phyloP scores from a whole-genome alignment of 345 rosid genomes.

The Dimocarpus longan region DNA sequence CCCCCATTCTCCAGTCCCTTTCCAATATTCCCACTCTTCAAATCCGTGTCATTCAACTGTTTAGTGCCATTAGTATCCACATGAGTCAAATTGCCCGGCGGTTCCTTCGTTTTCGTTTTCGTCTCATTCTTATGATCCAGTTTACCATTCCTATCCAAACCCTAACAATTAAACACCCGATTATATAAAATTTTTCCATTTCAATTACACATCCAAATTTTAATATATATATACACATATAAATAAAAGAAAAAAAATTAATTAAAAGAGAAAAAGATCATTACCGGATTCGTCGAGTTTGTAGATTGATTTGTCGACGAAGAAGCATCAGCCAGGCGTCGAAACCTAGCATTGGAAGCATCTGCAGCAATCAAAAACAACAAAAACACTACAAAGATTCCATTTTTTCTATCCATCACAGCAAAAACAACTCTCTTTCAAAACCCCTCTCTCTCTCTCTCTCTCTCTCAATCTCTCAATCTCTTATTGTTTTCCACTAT shows the following conservation, averaged over 20 bases:
- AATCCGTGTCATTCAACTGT: conserved; percentile 21
- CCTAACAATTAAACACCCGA: conserved; percentile 37
- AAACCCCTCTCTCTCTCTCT: neutral
- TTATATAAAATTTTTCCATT: conserved; percentile 2
- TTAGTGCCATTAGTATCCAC: conserved; percentile 22
- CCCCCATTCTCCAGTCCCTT: conserved; percentile 22
- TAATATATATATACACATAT: neutral
- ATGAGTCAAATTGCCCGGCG: conserved; percentile 25
- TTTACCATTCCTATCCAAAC: conserved; percentile 23
- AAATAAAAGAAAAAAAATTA: neutral
- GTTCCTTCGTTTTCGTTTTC: conserved; percentile 25
- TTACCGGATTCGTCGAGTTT: conserved; percentile 39
- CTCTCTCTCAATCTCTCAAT: too few relatives aligned
- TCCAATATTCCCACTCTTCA: conserved; percentile 27
- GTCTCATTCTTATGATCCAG: conserved; percentile 27
- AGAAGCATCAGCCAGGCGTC: conserved; percentile 36
- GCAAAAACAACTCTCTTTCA: neutral
- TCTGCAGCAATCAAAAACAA: conserved; percentile 42
- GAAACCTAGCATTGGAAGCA: conserved; percentile 47
- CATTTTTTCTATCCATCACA: conserved; percentile 46
- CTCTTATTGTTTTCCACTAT: too few relatives aligned
- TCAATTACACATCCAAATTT: conserved; percentile 7
- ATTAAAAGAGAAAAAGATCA: neutral
- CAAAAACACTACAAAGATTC: conserved; percentile 36
- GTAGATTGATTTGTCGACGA: conserved; percentile 9